These are phyloP conservation scores for Paraglomus brasilianum DNA, from an alignment of 192 early-diverging fungal genomes.

Conservation along the genomic window DNA sequence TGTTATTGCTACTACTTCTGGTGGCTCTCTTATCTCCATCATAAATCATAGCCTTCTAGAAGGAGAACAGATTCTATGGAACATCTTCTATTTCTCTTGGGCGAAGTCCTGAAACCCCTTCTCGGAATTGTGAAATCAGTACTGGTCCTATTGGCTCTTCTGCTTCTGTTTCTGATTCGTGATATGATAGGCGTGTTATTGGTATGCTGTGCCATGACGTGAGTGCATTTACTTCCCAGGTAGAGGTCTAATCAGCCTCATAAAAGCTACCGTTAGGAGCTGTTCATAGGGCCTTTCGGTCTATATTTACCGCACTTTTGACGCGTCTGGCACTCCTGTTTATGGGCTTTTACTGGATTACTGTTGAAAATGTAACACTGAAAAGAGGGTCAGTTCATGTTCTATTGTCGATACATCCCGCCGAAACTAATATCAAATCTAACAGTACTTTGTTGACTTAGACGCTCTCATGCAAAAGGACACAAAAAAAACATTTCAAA, in stretches of 20 bases:
- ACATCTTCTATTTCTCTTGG: slow-evolving; percentile 34
- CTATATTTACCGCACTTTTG: slow-evolving; percentile 39
- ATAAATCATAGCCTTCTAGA: slow-evolving; percentile 46
- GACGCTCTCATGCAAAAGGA: slow-evolving; percentile 33
- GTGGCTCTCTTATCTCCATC: neutral
- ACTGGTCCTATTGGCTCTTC: slow-evolving; percentile 36
- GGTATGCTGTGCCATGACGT: slow-evolving; percentile 31
- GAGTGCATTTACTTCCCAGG: neutral
- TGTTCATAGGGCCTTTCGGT: slow-evolving; percentile 40
- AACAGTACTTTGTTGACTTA: neutral
- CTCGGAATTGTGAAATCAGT: slow-evolving; percentile 45
- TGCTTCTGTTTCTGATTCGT: slow-evolving; percentile 46
- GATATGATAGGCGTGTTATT: slow-evolving; percentile 45
- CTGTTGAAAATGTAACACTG: slow-evolving; percentile 59
- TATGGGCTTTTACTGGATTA: slow-evolving; percentile 76
- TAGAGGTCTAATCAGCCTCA: neutral
- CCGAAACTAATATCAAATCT: neutral
- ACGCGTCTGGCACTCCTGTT: slow-evolving; percentile 61
- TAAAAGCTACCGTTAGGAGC: slow-evolving; percentile 36
- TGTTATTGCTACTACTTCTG: neutral
- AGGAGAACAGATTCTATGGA: slow-evolving; percentile 40
- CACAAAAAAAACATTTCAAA: slow-evolving; percentile 29
- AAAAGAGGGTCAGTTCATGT: slow-evolving; percentile 57
- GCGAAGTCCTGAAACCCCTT: slow-evolving; percentile 48
- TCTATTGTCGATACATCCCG: neutral